phyloP scores from a whole-genome alignment of 129 eudicot genomes.

The Rutidosis leptorrhynchoides region DNA sequence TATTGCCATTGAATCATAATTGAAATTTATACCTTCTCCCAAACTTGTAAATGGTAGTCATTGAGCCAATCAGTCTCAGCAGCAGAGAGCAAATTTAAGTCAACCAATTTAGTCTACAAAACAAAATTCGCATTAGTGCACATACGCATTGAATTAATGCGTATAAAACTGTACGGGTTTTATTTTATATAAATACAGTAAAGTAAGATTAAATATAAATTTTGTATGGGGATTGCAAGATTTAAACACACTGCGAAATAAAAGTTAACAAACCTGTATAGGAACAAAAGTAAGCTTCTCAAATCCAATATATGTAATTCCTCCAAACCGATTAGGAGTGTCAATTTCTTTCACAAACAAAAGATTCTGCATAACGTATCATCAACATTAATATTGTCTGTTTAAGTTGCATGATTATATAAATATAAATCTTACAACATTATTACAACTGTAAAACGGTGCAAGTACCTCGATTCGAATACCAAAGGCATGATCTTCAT shows the following conservation, averaged over 20 bases:
- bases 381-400: conserved; percentile 12
- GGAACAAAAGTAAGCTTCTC: conserved; percentile 96
- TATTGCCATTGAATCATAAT: not conserved
- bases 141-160: not conserved
- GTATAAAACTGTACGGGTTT: not conserved
- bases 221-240: not conserved
- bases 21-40: conserved; percentile 67
- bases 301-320: conserved; percentile 73
- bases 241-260: conserved; percentile 3
- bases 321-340: conserved; percentile 90
- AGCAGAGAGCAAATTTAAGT: conserved; percentile 54
- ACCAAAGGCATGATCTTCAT: conserved; percentile 93
- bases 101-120: conserved; percentile 71
- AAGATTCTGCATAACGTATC: conserved; percentile 68
- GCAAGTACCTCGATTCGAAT: conserved; percentile 82
- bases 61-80: conserved; percentile 86
- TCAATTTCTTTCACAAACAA: conserved; percentile 65
- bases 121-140: conserved; percentile 13
- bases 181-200: not conserved
- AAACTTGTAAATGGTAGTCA: conserved; percentile 83
- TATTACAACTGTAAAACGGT: not conserved
- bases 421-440: not conserved
- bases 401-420: not conserved
- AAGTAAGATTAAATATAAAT: conserved; percentile 5
- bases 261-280: conserved; percentile 58